A percentile compares a stretch with the other conserved stretches of the same genome.
phyloP scores from a whole-genome alignment of 768 basidiomycete genomes.

The Leccinum obscurum region DNA sequence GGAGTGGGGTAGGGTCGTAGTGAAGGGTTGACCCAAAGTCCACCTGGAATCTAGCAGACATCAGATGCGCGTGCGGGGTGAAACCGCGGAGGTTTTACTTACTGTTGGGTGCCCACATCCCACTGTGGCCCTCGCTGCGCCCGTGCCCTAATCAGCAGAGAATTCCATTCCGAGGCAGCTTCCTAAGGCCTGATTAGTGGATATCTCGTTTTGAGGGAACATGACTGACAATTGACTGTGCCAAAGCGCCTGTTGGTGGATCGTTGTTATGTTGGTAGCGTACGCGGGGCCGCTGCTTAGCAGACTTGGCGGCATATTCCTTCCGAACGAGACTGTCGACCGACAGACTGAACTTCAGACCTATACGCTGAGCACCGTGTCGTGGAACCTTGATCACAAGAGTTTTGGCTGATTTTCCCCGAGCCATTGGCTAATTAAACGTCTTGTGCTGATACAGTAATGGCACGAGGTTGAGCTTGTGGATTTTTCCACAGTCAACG shows the following conservation, averaged over 20 bases:
- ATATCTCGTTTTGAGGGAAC: neutral
- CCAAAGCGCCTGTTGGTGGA: slow-evolving; percentile 41
- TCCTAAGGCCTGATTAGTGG: slow-evolving; percentile 42
- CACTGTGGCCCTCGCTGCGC: slow-evolving; percentile 85
- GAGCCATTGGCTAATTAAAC: slow-evolving; percentile 22
- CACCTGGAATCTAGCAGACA: slow-evolving; percentile 60
- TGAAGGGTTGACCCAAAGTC: slow-evolving; percentile 72
- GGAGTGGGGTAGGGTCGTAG: slow-evolving; percentile 65
- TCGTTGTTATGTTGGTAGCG: slow-evolving; percentile 62
- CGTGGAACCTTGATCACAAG: slow-evolving; percentile 70
- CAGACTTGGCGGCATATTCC: slow-evolving; percentile 52
- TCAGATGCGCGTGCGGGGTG: neutral
- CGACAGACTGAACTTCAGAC: slow-evolving; percentile 58
- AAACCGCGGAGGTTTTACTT: slow-evolving; percentile 29
- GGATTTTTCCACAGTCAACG: neutral
- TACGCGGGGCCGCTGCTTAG: slow-evolving; percentile 30
- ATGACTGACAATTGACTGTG: slow-evolving; percentile 63
- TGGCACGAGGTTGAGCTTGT: neutral
- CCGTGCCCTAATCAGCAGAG: slow-evolving; percentile 71
- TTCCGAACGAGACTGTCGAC: slow-evolving; percentile 56
- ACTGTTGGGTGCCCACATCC: slow-evolving; percentile 89
- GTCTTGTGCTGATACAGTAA: neutral
- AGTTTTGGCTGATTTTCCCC: slow-evolving; percentile 51
- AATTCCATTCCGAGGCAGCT: slow-evolving; percentile 86
- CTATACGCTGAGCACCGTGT: slow-evolving; percentile 73